A percentile compares a stretch with the other conserved stretches of the same genome.
These are phyloP conservation scores for Ceratobasidium sp. DNA, from an alignment of 1,284 basidiomycete genomes.

Conservation along the genomic window DNA sequence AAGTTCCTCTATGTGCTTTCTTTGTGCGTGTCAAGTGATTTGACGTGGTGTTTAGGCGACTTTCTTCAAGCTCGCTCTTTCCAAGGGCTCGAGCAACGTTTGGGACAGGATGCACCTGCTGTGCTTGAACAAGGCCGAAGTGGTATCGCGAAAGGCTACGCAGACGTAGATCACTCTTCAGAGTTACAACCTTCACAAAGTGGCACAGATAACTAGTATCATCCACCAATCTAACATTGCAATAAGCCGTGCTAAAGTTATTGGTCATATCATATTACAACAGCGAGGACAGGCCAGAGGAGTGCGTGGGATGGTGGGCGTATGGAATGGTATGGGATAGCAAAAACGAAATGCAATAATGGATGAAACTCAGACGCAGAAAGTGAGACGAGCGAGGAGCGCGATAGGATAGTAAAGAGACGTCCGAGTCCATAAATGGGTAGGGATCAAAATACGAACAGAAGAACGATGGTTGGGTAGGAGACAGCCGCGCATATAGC, in stretches of 20 bases:
- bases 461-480: not conserved
- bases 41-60: constrained; percentile 59
- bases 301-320: constrained; percentile 12
- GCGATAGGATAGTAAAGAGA: constrained; percentile 9
- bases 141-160: constrained; percentile 90
- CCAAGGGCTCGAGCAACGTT: constrained; percentile 82
- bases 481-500: constrained; percentile 2
- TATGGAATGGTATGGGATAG: not conserved
- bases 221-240: too few relatives aligned
- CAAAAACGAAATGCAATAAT: constrained; percentile 16
- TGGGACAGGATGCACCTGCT: constrained; percentile 84
- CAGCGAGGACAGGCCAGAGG: constrained; percentile 15
- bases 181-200: too few relatives aligned
- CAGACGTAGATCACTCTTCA: constrained; percentile 50
- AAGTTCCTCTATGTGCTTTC: constrained; percentile 46
- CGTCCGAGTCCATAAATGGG: not conserved
- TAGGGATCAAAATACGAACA: not conserved
- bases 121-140: constrained; percentile 87
- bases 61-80: constrained; percentile 79
- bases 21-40: constrained; percentile 38
- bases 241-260: too few relatives aligned
- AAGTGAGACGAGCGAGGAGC: constrained; percentile 2
- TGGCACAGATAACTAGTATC: too few relatives aligned
- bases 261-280: constrained; percentile 38
- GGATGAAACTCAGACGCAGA: constrained; percentile 3